Evolutionary conservation across 768 basidiomycete genomes (phyloP).

Genomic region (Tulasnella sp.): DNA sequence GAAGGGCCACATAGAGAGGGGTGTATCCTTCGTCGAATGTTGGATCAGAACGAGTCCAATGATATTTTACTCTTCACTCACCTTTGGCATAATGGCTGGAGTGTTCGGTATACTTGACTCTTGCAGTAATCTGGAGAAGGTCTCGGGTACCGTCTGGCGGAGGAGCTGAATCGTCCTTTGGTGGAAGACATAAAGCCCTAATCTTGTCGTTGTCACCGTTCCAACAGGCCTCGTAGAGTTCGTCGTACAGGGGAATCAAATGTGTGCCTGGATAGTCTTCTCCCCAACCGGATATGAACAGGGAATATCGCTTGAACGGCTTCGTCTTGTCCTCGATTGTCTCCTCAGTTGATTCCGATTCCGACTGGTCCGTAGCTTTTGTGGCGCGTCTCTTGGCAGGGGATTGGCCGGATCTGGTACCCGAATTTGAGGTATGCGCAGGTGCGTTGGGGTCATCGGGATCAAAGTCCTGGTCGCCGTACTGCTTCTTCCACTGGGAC

Average conservation of each 20-base stretch:
- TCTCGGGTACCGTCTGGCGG: constrained; percentile 2
- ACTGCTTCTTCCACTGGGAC: background rate
- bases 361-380: constrained; percentile 45
- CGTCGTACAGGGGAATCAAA: constrained; percentile 46
- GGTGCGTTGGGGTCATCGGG: background rate
- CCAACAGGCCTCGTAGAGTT: constrained; percentile 57
- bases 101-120: background rate
- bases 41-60: background rate
- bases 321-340: background rate
- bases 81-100: constrained; percentile 34
- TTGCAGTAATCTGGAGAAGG: constrained; percentile 15
- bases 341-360: constrained; percentile 36
- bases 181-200: constrained; percentile 52
- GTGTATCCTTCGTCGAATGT: constrained; percentile 38
- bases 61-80: constrained; percentile 33
- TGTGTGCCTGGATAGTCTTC: constrained; percentile 36
- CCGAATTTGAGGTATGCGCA: background rate
- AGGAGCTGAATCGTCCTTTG: constrained; percentile 34
- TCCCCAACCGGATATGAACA: background rate
- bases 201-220: constrained; percentile 52
- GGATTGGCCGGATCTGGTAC: constrained; percentile 18
- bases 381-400: constrained; percentile 41
- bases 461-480: constrained; percentile 30
- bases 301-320: background rate
- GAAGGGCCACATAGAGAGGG: constrained; percentile 48